These are phyloP conservation scores for Capsicum chinense DNA, from an alignment of 257 asterid species.

Conservation along the genomic window DNA sequence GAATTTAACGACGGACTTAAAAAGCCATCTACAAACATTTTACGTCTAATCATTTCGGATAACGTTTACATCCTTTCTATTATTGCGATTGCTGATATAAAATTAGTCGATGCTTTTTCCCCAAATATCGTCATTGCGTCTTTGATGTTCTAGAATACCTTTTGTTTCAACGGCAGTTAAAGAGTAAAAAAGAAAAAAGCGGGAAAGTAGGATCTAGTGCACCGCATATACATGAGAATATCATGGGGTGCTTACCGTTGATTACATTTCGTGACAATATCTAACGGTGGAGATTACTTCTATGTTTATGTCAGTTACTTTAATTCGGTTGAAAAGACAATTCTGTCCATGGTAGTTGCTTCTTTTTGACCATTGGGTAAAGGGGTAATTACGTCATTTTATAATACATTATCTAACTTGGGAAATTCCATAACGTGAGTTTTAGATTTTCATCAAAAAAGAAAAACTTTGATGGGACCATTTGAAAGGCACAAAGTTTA, in stretches of 20 bases:
- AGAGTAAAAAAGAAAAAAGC: background rate
- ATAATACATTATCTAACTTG: background rate
- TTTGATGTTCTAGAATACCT: background rate
- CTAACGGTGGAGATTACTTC: background rate
- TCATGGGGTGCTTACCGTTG: background rate
- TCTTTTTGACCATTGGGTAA: background rate
- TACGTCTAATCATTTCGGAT: no score
- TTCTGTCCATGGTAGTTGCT: conserved; percentile 4
- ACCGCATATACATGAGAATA: background rate
- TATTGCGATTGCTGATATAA: no score
- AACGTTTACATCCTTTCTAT: no score
- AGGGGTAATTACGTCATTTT: background rate
- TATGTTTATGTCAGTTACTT: conserved; percentile 8
- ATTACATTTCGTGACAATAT: background rate
- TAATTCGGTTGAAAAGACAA: background rate
- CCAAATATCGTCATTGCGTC: no score
- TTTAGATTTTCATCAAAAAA: background rate
- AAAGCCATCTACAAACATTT: no score
- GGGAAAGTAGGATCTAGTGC: background rate
- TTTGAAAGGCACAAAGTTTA: background rate
- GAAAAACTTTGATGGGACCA: background rate
- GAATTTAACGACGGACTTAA: no score
- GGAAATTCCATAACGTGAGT: background rate
- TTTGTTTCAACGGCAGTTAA: background rate
- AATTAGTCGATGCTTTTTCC: no score